phyloP scores from a whole-genome alignment of 2,329 filamentous ascomycete genomes.

The Botrytis galanthina region DNA sequence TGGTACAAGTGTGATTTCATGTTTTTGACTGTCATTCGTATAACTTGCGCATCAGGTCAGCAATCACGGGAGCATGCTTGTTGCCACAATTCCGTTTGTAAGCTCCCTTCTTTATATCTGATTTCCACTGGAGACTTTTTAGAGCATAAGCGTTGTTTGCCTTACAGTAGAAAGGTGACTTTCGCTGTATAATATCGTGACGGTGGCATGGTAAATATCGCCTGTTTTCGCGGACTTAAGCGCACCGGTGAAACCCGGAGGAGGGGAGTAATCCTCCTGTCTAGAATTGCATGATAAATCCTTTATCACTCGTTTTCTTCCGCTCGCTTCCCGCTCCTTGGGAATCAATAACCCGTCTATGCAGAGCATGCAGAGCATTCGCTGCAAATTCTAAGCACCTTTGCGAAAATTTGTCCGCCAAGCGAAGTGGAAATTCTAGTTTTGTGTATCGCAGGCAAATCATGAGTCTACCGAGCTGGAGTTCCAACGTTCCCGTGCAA shows the following conservation, averaged over 20 bases:
- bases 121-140: background rate
- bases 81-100: background rate
- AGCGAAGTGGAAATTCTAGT: background rate
- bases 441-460: background rate
- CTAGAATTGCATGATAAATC: background rate
- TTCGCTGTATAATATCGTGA: background rate
- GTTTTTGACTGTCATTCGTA: too few relatives aligned
- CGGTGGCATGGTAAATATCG: background rate
- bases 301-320: background rate
- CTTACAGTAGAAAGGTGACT: background rate
- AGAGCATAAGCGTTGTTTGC: background rate
- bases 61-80: background rate
- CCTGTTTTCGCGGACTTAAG: background rate
- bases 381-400: background rate
- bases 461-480: background rate
- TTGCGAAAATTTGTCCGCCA: background rate
- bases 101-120: background rate
- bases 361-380: too few relatives aligned
- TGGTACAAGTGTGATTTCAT: background rate
- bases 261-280: background rate
- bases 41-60: background rate
- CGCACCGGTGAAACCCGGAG: background rate
- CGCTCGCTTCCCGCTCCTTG: background rate
- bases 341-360: background rate
- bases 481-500: background rate